These are phyloP conservation scores for Amylostereum areolatum DNA, from an alignment of 1,284 basidiomycete species.

Conservation along the genomic window DNA sequence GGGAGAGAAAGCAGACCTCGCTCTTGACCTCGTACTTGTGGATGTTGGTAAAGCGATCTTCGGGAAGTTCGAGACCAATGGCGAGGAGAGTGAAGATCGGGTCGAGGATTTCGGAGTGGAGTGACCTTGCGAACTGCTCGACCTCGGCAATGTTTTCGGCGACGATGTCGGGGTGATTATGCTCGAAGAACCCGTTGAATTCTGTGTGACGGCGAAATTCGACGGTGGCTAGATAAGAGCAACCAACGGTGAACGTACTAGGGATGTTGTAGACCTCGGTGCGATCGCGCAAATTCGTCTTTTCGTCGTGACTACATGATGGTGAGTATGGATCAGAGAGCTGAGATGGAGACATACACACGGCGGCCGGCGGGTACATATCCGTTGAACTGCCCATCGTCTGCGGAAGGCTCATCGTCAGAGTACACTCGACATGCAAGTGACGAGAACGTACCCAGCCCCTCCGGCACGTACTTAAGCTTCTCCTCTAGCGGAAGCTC, in stretches of 20 bases:
- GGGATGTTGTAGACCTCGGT: constrained; percentile 49
- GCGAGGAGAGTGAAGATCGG: constrained; percentile 40
- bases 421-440: background rate
- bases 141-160: constrained; percentile 40
- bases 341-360: constrained; percentile 19
- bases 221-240: background rate
- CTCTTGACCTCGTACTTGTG: constrained; percentile 42
- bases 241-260: constrained; percentile 21
- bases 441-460: constrained; percentile 26
- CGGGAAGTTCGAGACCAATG: constrained; percentile 48
- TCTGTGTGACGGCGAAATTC: constrained; percentile 19
- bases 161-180: constrained; percentile 33
- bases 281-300: constrained; percentile 33
- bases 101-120: constrained; percentile 44
- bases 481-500: constrained; percentile 48
- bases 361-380: constrained; percentile 43
- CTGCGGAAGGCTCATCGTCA: constrained; percentile 14
- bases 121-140: constrained; percentile 28
- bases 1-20: constrained; percentile 25
- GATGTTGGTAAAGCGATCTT: constrained; percentile 45
- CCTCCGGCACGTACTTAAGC: constrained; percentile 39
- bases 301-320: constrained; percentile 23
- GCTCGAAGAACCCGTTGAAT: constrained; percentile 35
- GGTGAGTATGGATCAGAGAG: background rate
- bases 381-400: constrained; percentile 43